Percentiles rank a stretch among this genome's conserved stretches.
Evolutionary conservation across 768 basidiomycete species (phyloP).

Genomic region (Lentinula detonsa): DNA sequence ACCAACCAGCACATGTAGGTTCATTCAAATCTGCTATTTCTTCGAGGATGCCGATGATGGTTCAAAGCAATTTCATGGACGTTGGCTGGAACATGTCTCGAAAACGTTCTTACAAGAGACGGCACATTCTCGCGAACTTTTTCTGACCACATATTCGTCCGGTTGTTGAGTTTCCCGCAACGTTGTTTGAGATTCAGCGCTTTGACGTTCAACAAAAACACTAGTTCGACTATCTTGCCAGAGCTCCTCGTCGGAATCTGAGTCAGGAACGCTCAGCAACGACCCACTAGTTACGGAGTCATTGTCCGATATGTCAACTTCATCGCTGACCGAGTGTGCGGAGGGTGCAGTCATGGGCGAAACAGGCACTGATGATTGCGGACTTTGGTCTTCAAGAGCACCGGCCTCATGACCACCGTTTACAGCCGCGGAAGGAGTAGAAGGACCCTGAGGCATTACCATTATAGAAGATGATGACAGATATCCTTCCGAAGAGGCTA

Average conservation of each 20-base stretch:
- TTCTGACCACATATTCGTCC: conserved; percentile 61
- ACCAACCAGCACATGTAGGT: conserved; percentile 38
- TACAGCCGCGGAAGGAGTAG: conserved; percentile 8
- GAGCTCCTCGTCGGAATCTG: conserved; percentile 46
- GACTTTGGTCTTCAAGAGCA: neutral
- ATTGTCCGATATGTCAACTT: conserved; percentile 25
- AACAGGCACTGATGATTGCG: conserved; percentile 9
- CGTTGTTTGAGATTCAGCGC: conserved; percentile 11
- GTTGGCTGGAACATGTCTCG: conserved; percentile 63
- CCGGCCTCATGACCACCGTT: neutral
- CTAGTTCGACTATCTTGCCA: conserved; percentile 54
- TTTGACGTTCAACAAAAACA: conserved; percentile 13
- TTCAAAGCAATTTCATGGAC: conserved; percentile 51
- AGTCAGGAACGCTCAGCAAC: conserved; percentile 49
- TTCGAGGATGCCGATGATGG: conserved; percentile 30
- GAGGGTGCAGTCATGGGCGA: conserved; percentile 8
- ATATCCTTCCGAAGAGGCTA: conserved; percentile 24
- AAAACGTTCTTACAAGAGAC: conserved; percentile 64
- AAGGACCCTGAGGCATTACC: conserved; percentile 50
- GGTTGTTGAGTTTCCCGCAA: conserved; percentile 20
- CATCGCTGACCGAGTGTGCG: neutral
- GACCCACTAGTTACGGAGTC: conserved; percentile 48
- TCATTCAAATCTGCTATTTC: conserved; percentile 60
- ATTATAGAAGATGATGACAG: conserved; percentile 66
- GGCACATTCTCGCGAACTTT: conserved; percentile 58